These are phyloP conservation scores for Diaporthe longicolla DNA, from an alignment of 2,329 filamentous ascomycete species.

Conservation along the genomic window DNA sequence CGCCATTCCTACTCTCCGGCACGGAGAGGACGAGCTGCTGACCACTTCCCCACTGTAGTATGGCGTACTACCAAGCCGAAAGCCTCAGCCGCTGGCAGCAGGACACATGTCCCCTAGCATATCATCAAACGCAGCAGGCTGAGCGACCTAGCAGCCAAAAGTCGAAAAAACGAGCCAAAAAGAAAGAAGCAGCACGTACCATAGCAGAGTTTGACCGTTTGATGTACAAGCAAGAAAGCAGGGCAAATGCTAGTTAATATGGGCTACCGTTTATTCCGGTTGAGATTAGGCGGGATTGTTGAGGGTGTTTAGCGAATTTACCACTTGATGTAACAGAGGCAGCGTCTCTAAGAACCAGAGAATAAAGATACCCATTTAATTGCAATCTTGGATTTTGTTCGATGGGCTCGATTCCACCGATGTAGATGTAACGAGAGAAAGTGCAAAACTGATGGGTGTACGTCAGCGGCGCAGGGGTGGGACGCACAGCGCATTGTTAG, in stretches of 20 bases:
- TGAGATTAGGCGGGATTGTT: not conserved
- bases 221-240: not conserved
- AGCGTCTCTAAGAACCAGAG: not conserved
- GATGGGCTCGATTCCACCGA: not conserved
- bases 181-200: not conserved
- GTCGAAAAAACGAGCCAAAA: not conserved
- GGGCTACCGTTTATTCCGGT: not conserved
- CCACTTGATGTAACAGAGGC: too few species aligned
- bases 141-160: not conserved
- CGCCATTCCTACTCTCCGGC: not conserved
- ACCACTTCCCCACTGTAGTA: not conserved
- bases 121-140: not conserved
- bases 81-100: not conserved
- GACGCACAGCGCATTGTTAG: not conserved
- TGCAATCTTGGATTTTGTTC: not conserved
- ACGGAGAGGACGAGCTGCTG: not conserved
- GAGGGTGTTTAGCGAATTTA: not conserved
- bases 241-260: not conserved
- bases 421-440: too few species aligned
- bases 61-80: not conserved
- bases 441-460: too few species aligned
- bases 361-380: not conserved
- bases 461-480: not conserved
- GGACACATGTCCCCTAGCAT: not conserved
- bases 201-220: not conserved